These are phyloP conservation scores for Geoglossum glabrum DNA, from an alignment of 495 filamentous ascomycete genomes.

Conservation along the genomic window DNA sequence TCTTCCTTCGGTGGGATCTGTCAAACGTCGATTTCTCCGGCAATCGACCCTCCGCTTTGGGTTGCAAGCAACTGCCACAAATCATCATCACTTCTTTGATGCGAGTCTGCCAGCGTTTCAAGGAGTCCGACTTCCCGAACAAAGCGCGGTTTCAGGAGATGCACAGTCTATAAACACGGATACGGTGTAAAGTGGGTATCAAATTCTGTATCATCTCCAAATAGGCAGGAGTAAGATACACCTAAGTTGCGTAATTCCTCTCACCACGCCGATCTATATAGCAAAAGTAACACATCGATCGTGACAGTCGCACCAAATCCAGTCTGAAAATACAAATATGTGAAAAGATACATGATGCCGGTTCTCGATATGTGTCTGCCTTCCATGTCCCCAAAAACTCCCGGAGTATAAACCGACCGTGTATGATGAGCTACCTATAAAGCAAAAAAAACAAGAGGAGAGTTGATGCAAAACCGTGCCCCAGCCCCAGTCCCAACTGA, in stretches of 20 bases:
- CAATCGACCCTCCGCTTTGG: background rate
- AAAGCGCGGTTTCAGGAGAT: background rate
- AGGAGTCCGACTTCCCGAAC: background rate
- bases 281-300: background rate
- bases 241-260: background rate
- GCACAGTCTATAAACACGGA: background rate
- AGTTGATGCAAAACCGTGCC: background rate
- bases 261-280: background rate
- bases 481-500: constrained; percentile 1
- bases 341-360: background rate
- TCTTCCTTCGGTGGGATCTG: background rate
- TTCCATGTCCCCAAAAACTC: background rate
- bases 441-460: background rate
- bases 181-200: background rate
- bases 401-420: background rate
- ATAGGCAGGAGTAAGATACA: background rate
- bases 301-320: background rate
- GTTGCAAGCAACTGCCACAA: no score
- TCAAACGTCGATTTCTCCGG: background rate
- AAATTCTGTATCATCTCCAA: background rate
- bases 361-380: background rate
- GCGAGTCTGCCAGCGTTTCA: background rate
- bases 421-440: background rate
- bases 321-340: background rate
- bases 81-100: no score